These are phyloP conservation scores for Fusarium bactridioides DNA, from an alignment of 2,329 filamentous ascomycete genomes.

Conservation along the genomic window DNA sequence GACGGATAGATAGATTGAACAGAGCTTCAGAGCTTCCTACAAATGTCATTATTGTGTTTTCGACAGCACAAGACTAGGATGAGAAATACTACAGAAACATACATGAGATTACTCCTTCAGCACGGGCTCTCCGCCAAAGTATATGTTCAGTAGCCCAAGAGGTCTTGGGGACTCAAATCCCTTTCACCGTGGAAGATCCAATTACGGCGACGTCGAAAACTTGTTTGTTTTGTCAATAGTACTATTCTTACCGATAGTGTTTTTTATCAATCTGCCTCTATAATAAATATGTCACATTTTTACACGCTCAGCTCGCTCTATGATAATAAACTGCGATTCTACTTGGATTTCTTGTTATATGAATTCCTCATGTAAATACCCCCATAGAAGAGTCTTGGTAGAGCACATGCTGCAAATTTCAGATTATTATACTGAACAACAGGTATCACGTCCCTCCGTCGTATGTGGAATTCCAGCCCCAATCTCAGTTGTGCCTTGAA, in stretches of 20 bases:
- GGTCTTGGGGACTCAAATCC: rapidly evolving
- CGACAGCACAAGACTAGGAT: background rate
- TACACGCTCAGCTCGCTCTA: rapidly evolving
- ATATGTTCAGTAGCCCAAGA: background rate
- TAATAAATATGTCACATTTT: background rate
- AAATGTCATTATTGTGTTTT: too few relatives aligned
- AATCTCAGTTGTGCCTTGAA: rapidly evolving
- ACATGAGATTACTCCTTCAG: background rate
- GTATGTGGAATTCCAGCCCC: rapidly evolving
- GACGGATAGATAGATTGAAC: rapidly evolving
- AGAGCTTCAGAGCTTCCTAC: too few relatives aligned
- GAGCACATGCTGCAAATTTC: background rate
- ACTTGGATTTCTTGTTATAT: background rate
- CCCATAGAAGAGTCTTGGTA: rapidly evolving
- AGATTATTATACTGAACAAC: rapidly evolving
- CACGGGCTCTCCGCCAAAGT: background rate
- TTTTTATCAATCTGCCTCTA: too few relatives aligned
- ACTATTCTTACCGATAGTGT: rapidly evolving
- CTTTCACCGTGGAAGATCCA: rapidly evolving
- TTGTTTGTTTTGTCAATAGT: rapidly evolving
- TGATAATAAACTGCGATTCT: rapidly evolving
- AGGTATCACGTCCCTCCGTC: too few relatives aligned
- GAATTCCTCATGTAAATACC: rapidly evolving
- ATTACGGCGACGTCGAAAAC: rapidly evolving
- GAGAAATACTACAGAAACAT: background rate